phyloP scores from a whole-genome alignment of 2,329 filamentous ascomycete species.

The Fusarium subglutinans region DNA sequence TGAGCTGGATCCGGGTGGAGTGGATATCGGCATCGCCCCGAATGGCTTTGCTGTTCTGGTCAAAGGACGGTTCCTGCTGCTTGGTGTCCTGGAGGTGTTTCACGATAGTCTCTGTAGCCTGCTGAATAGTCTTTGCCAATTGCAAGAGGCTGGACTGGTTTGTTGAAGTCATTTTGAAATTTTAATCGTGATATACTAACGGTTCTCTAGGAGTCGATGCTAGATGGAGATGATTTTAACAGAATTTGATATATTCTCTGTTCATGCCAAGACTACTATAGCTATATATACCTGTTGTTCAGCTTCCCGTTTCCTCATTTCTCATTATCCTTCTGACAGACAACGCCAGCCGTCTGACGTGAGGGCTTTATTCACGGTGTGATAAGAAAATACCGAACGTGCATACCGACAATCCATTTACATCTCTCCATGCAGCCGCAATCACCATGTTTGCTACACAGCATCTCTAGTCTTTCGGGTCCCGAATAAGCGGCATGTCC shows the following conservation, averaged over 20 bases:
- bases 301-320: too few species aligned
- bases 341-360: neutral
- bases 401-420: neutral
- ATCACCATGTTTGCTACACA: neutral
- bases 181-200: accelerated
- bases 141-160: neutral
- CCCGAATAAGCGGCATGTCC: neutral
- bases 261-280: accelerated
- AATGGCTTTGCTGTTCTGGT: neutral
- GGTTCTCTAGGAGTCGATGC: accelerated
- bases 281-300: neutral
- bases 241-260: neutral
- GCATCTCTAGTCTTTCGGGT: neutral
- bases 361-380: neutral
- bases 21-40: neutral
- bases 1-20: neutral
- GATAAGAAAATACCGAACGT: neutral
- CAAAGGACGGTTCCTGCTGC: neutral
- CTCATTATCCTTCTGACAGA: neutral
- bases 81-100: neutral
- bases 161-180: neutral
- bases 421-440: neutral
- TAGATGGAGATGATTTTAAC: neutral
- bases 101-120: neutral
- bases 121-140: neutral